phyloP scores from a whole-genome alignment of 169 alveolate species.

The Blepharisma undulans region DNA sequence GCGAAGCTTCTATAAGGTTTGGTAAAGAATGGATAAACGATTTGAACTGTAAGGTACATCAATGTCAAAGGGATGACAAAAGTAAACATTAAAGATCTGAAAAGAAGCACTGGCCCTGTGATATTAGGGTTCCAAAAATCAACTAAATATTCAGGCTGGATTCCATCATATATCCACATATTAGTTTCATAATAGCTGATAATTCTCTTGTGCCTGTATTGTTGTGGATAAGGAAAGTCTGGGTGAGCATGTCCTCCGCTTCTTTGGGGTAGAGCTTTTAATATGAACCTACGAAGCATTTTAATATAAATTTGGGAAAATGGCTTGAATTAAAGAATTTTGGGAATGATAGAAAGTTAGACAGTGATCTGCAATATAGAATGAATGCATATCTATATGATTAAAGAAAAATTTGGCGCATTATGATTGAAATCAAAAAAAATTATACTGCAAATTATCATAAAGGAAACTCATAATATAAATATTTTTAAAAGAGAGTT shows the following conservation, averaged over 20 bases:
- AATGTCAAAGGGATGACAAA: neutral
- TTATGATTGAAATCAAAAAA: too few species aligned
- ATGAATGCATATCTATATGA: too few species aligned
- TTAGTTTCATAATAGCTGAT: neutral
- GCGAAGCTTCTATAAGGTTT: neutral
- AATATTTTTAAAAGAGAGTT: too few species aligned
- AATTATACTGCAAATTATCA: too few species aligned
- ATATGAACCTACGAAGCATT: conserved; percentile 20
- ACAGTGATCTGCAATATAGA: too few species aligned
- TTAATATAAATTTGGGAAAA: neutral
- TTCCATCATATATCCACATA: conserved; percentile 41
- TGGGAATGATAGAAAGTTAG: neutral
- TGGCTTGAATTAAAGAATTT: neutral
- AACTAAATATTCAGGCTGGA: conserved; percentile 34
- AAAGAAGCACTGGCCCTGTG: neutral
- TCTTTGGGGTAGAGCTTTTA: conserved; percentile 5
- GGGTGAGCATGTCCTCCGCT: conserved; percentile 48
- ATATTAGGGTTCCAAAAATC: conserved; percentile 3
- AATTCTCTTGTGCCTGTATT: conserved; percentile 33
- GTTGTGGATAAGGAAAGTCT: conserved; percentile 31
- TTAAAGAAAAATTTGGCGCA: too few species aligned
- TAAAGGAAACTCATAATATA: too few species aligned
- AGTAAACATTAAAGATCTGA: neutral
- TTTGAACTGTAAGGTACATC: neutral
- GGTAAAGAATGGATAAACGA: neutral